Conservation (phyloP, 1,139 yeast species). For the Protomyces inundatus region DNA sequence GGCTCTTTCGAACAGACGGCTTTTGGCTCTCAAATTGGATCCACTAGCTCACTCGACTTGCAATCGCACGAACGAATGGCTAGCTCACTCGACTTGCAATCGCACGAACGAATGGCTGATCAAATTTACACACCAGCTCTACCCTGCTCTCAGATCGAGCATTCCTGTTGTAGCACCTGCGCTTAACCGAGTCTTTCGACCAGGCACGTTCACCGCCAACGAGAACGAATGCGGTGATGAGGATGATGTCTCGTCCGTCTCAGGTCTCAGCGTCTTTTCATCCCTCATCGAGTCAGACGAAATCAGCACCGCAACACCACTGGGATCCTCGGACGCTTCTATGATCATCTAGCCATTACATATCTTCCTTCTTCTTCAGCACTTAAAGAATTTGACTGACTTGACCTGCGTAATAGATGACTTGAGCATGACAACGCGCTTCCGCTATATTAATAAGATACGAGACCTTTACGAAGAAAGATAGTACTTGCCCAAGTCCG, state of each 20-base stretch:
- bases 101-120: background rate
- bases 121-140: conserved; percentile 3
- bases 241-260: background rate
- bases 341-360: background rate
- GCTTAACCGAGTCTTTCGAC: background rate
- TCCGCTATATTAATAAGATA: background rate
- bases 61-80: background rate
- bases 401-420: too few relatives aligned
- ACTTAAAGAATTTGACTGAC: background rate
- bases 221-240: background rate
- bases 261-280: background rate
- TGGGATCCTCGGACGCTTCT: background rate
- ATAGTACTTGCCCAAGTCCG: conserved; percentile 21
- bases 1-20: background rate
- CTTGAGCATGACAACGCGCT: too few relatives aligned
- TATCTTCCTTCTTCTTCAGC: background rate
- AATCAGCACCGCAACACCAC: too few relatives aligned
- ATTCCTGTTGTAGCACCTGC: background rate
- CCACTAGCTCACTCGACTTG: background rate
- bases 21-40: background rate
- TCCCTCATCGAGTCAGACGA: background rate
- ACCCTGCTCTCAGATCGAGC: conserved; percentile 3
- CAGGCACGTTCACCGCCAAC: background rate
- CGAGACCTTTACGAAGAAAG: conserved; percentile 1
- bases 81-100: background rate